Conservation (phyloP, 2,329 filamentous ascomycete genomes). For the Neurospora crassa region DNA sequence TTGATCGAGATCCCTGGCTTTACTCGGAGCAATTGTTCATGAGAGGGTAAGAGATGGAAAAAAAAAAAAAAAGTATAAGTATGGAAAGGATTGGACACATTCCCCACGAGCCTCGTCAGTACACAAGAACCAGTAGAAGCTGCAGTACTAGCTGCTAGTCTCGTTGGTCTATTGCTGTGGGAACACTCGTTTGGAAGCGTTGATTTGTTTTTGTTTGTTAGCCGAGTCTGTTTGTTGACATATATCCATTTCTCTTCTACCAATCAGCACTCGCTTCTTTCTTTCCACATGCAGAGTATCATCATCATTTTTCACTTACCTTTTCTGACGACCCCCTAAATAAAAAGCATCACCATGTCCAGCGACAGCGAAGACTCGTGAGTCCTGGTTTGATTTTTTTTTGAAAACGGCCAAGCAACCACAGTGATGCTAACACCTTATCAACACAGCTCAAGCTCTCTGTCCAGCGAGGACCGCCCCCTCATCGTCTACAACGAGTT, state of each 20-base stretch:
- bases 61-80: background rate
- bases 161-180: background rate
- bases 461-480: background rate
- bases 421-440: background rate
- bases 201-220: background rate
- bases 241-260: background rate
- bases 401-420: background rate
- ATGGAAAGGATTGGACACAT: background rate
- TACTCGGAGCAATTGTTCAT: background rate
- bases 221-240: background rate
- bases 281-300: background rate
- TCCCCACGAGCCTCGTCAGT: background rate
- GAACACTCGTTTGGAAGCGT: background rate
- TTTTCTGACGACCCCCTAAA: background rate
- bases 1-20: background rate
- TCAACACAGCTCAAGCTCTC: background rate
- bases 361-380: background rate
- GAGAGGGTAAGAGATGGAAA: background rate
- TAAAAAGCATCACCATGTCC: background rate
- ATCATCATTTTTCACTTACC: background rate
- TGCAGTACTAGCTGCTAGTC: background rate
- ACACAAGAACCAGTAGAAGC: background rate
- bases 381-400: background rate
- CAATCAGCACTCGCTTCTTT: background rate
- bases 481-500: constrained; percentile 8